phyloP scores from a whole-genome alignment of 2,329 filamentous ascomycete species.

The Setomelanomma holmii region DNA sequence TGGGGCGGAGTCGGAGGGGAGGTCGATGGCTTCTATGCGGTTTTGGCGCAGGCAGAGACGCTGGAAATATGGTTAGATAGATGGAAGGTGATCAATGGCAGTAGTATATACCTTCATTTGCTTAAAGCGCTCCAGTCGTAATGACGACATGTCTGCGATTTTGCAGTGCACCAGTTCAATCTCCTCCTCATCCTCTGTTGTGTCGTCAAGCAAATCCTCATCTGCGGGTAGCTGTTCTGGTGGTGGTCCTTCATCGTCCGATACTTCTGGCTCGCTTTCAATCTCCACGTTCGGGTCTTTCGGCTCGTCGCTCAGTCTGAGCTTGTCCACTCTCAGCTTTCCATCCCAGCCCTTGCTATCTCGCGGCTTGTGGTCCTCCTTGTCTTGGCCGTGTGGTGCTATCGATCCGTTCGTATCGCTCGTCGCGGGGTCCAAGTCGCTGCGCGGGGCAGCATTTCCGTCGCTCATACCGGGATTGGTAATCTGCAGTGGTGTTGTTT shows the following conservation, averaged over 20 bases:
- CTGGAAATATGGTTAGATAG: slow-evolving; percentile 39
- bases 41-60: slow-evolving; percentile 93
- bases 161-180: slow-evolving; percentile 92
- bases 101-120: slow-evolving; percentile 64
- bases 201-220: slow-evolving; percentile 66
- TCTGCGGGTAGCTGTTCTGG: slow-evolving; percentile 44
- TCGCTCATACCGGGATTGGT: slow-evolving; percentile 29
- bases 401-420: slow-evolving; percentile 19
- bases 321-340: slow-evolving; percentile 77
- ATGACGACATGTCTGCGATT: slow-evolving; percentile 75
- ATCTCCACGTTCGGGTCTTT: slow-evolving; percentile 64
- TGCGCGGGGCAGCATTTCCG: slow-evolving; percentile 34
- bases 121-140: slow-evolving; percentile 84
- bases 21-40: slow-evolving; percentile 79
- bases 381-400: slow-evolving; percentile 26
- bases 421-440: slow-evolving; percentile 34
- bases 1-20: slow-evolving; percentile 69
- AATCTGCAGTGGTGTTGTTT: not conserved
- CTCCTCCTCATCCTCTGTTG: slow-evolving; percentile 60
- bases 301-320: slow-evolving; percentile 51
- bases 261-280: slow-evolving; percentile 84
- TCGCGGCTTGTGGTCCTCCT: slow-evolving; percentile 38
- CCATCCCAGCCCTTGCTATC: slow-evolving; percentile 76
- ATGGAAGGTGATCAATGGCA: not conserved
- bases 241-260: slow-evolving; percentile 65